Conservation (phyloP, 805 yeast genomes). For the Schwanniomyces sp. region DNA sequence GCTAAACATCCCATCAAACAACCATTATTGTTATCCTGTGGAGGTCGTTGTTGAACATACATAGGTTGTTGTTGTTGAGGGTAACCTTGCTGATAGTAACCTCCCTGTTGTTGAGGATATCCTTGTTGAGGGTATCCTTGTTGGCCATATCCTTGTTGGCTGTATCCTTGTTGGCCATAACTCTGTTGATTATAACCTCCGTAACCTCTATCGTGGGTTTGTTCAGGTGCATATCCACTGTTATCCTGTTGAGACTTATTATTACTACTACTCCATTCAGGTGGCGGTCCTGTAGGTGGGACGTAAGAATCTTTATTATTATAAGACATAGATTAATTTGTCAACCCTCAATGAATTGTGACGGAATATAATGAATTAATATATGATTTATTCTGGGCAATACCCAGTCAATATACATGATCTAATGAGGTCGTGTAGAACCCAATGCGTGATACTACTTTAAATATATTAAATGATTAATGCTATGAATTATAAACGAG, state of each 20-base stretch:
- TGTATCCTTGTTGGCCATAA: slow-evolving; percentile 19
- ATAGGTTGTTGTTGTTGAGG: slow-evolving; percentile 46
- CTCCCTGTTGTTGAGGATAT: slow-evolving; percentile 15
- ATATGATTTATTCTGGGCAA: not conserved
- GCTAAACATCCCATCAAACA: slow-evolving; percentile 45
- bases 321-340: slow-evolving; percentile 4
- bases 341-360: not conserved
- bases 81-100: slow-evolving; percentile 23
- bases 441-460: not conserved
- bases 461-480: not conserved
- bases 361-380: not conserved
- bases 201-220: slow-evolving; percentile 22
- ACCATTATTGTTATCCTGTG: slow-evolving; percentile 19
- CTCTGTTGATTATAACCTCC: slow-evolving; percentile 10
- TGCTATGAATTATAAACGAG: not conserved
- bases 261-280: slow-evolving; percentile 18
- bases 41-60: slow-evolving; percentile 42
- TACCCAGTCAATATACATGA: not conserved
- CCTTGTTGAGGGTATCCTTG: slow-evolving; percentile 21
- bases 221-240: slow-evolving; percentile 22
- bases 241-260: not conserved
- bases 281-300: slow-evolving; percentile 32
- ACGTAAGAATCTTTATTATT: slow-evolving; percentile 8
- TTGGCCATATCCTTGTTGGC: slow-evolving; percentile 17
- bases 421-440: not conserved